Base-by-base conservation (phyloP, 2,329 filamentous ascomycete species). In the Sarocladium kiliense region DNA sequence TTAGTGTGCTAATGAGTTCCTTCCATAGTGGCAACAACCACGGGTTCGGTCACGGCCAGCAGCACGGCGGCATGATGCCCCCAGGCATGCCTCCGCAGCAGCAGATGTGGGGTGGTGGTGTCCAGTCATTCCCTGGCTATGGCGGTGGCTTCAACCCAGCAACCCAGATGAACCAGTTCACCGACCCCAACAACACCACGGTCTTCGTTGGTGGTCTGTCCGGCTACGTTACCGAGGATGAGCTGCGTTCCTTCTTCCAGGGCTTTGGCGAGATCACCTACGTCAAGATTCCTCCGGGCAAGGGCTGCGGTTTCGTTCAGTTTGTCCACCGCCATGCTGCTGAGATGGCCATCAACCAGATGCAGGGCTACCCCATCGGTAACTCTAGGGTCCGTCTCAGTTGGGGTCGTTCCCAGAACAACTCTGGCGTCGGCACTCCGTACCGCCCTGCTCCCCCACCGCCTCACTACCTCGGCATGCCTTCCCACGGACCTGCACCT, bases 281-380 rank as follows among this genome's bases (percentile, higher is more conserved):
- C 72, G 94, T 99, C 78, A 99, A 99, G 86, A 99, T 99, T 57
- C 94, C 94, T 54, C 93, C 94, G 61, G 94, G 94, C 77, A 99
- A 99, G 84, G 94, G 94, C 64, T 99, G 94, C 68, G 94, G 94
- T 57, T 99, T 99, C 69, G 94, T 99, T 57, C 94, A 99, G 75
- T 99, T 99, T 65, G 94, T 99, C 56, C 94, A 99, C 77, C 91
- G 94, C 62, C 94, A 99, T 68, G 94, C 94, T 54, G 94, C 94
- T 14, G 94, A 99, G 78, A 99, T 99, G 94, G 94, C 94, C 63
- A 99, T 99, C 82, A 99, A 99, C 77, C 94, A 99, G 77, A 99
- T 99, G 94, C 94, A 99, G 76, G 94, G 94, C 58, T 99, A 99
- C 71, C 94, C 94, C 23, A 99, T 99, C 66, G 94, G 94, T 55